Evolutionary conservation across 2,329 filamentous ascomycete species (phyloP).

Genomic region (Colletotrichum shisoi): DNA sequence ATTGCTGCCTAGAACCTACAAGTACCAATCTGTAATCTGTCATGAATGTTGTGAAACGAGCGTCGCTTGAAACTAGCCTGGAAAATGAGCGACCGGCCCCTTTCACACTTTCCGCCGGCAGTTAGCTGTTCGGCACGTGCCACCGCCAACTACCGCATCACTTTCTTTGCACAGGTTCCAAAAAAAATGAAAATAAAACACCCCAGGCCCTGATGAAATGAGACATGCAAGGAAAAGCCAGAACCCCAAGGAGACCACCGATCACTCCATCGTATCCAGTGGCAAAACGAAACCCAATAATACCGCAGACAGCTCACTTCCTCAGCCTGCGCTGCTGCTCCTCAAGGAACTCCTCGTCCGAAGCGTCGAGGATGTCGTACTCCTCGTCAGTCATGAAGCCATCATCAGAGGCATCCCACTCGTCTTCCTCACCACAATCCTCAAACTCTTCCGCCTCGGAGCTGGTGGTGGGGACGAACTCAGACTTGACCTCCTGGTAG

Average conservation of each 20-base stretch:
- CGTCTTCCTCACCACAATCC: constrained; percentile 64
- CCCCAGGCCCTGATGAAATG: constrained; percentile 24
- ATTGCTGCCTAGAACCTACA: constrained; percentile 38
- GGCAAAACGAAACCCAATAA: constrained; percentile 1
- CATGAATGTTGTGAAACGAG: constrained; percentile 33
- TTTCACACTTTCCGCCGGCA: constrained; percentile 11
- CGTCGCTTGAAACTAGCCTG: constrained; percentile 32
- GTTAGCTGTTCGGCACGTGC: background rate
- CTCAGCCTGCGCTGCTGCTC: constrained; percentile 59
- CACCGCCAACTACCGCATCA: constrained; percentile 13
- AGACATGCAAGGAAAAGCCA: constrained; percentile 35
- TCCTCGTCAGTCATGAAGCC: constrained; percentile 96
- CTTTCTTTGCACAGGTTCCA: constrained; percentile 21
- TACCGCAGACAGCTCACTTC: constrained; percentile 46
- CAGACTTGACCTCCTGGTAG: constrained; percentile 66
- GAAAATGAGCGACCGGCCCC: constrained; percentile 21
- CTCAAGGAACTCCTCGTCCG: constrained; percentile 80
- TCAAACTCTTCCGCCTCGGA: constrained; percentile 59
- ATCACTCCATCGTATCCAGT: constrained; percentile 33
- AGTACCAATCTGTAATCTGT: constrained; percentile 40
- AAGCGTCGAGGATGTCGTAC: constrained; percentile 95
- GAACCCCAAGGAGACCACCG: constrained; percentile 26
- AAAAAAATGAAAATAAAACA: constrained; percentile 26
- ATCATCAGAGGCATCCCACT: constrained; percentile 70
- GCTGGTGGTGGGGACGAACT: constrained; percentile 58